Base-by-base conservation (phyloP, 148 eudicot species). In the Rhododendron molle region DNA sequence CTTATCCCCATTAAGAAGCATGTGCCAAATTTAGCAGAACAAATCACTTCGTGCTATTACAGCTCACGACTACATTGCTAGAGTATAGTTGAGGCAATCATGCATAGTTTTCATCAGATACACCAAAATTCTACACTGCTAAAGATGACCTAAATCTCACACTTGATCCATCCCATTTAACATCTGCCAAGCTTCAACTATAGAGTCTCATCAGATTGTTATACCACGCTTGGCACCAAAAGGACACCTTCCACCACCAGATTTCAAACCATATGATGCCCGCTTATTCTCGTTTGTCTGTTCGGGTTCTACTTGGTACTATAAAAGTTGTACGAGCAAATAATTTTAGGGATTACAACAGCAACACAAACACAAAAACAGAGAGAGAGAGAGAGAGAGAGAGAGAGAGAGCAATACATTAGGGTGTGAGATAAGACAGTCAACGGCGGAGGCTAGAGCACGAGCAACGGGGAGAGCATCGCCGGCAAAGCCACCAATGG, bases 401-500 rank as follows among this genome's bases (percentile, higher is more conserved):
- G 65, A 52, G 20, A 36, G 86, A 82, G 47, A 50, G 43, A 58
- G 14, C 44, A 87, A 80, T 91, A 96, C 99, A 80, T 96, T 96
- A 50, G 99, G 99, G 88, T 96, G 98, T 86, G 98, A 93, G 81
- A 96, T 94, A 67, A 96, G 94, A 89, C 98, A 96, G 65, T 96
- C 98, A 23, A 92, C 99, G 8, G 95, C 96, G 47, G 99, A 94
- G 54, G 98, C 84, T 4, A 96, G 91, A 23, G 98, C 92, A 43
- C 98, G 94, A 54, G 95, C 97, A 38, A 95, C 97, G 1, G 98
- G 99, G 83, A 96, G 89, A 86, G 98, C 98, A 44, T 96, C 98
- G 1, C 99, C 98, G 6, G 99, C 99, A 50, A 91, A 95, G 50
- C 99, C 99, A 40, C 99, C 99, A 84, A 96, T 95, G 78, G 97